Conservation (phyloP, 2,329 filamentous ascomycete genomes). For the Sclerotinia trifoliorum region DNA sequence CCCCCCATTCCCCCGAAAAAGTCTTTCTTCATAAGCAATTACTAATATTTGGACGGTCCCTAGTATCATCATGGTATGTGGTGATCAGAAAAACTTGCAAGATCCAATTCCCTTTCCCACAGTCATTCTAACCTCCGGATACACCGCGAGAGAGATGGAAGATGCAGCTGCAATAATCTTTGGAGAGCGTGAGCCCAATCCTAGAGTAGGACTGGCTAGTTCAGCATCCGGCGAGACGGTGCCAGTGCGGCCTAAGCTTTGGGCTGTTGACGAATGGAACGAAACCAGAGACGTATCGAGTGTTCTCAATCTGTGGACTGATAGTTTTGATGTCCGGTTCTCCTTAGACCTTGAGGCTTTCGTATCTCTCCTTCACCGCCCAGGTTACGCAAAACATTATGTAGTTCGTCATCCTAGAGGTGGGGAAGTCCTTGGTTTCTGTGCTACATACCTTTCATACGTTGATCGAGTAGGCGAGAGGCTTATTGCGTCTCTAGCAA, state of each 20-base stretch:
- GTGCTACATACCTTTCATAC: slow-evolving; percentile 59
- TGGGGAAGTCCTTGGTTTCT: slow-evolving; percentile 53
- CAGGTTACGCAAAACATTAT: slow-evolving; percentile 58
- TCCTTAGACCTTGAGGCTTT: slow-evolving; percentile 46
- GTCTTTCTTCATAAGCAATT: neutral
- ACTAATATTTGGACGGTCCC: neutral
- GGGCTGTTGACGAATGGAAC: slow-evolving; percentile 39
- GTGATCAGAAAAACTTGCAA: slow-evolving; percentile 44
- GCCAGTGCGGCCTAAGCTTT: slow-evolving; percentile 29
- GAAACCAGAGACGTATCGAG: slow-evolving; percentile 35
- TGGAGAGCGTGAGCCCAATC: slow-evolving; percentile 38
- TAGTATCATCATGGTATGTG: slow-evolving; percentile 53
- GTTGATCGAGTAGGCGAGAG: slow-evolving; percentile 52
- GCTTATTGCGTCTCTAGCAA: slow-evolving; percentile 55
- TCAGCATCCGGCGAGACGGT: neutral
- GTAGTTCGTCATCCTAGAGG: slow-evolving; percentile 51
- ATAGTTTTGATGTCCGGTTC: slow-evolving; percentile 42
- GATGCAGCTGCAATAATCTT: slow-evolving; percentile 54
- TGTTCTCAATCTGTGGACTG: slow-evolving; percentile 35
- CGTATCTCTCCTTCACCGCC: slow-evolving; percentile 50
- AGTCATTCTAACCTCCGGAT: slow-evolving; percentile 51
- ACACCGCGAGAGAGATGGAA: slow-evolving; percentile 49
- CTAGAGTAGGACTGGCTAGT: neutral
- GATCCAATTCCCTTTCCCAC: slow-evolving; percentile 50
- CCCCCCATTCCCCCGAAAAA: neutral